These are phyloP conservation scores for Podospora conica DNA, from an alignment of 495 filamentous ascomycete species.

Conservation along the genomic window DNA sequence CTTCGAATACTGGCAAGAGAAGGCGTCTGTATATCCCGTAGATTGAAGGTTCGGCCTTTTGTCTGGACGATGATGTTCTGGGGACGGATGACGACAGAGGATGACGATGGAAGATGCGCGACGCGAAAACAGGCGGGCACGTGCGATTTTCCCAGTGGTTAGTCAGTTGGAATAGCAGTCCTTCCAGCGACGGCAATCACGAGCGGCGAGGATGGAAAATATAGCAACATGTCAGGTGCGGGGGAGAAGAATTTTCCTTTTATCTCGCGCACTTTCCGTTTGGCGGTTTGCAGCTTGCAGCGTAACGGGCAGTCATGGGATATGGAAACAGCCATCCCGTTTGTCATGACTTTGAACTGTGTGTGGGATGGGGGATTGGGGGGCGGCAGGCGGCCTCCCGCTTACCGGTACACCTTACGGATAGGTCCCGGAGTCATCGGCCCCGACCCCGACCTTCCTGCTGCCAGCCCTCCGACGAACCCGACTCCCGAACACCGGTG, in stretches of 20 bases:
- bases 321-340: not conserved
- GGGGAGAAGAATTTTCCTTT: not conserved
- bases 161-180: not conserved
- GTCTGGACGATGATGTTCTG: not conserved
- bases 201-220: not conserved
- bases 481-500: not conserved
- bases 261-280: not conserved
- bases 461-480: not conserved
- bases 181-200: not conserved
- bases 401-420: too few species aligned
- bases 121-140: not conserved
- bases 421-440: not conserved
- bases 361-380: not conserved
- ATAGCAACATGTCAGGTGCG: not conserved
- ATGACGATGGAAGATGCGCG: not conserved
- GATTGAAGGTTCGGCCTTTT: not conserved
- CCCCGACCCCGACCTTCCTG: not conserved
- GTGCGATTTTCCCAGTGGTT: not conserved
- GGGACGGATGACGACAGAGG: not conserved
- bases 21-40: not conserved
- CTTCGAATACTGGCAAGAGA: not conserved
- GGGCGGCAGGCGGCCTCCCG: not conserved
- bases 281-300: not conserved
- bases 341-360: not conserved
- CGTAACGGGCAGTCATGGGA: not conserved